Evolutionary conservation across 139 green algal species (phyloP).

Genomic region (Chlamydomonas asymmetrica): DNA sequence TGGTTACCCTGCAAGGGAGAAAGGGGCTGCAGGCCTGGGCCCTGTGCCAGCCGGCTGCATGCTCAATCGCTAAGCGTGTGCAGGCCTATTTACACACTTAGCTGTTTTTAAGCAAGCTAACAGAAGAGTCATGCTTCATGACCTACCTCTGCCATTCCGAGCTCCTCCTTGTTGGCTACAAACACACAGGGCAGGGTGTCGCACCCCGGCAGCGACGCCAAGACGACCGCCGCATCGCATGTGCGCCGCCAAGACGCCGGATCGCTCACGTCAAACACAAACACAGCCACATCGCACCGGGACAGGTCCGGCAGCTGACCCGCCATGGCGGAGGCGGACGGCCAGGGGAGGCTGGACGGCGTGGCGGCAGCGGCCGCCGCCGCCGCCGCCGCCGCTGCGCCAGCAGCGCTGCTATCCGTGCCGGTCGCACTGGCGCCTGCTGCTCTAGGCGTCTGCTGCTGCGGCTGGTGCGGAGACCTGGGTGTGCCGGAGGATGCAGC

Average conservation of each 20-base stretch:
- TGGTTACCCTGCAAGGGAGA: no score
- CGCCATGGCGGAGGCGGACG: background rate
- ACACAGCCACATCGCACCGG: slow-evolving; percentile 58
- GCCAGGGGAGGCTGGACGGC: background rate
- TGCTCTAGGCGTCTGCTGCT: background rate
- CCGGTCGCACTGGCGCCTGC: background rate
- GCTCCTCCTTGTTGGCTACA: slow-evolving; percentile 61
- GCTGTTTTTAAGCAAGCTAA: no score
- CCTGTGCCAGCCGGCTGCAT: no score
- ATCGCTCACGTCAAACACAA: slow-evolving; percentile 64
- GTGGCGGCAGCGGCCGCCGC: background rate
- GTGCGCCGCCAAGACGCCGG: slow-evolving; percentile 42
- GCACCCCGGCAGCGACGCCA: no score
- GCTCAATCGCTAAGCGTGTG: no score
- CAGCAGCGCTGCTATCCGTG: no score
- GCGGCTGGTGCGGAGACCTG: background rate
- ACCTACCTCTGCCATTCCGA: slow-evolving; percentile 48
- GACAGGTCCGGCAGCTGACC: slow-evolving; percentile 28
- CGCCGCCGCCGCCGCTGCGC: background rate
- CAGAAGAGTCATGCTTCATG: background rate
- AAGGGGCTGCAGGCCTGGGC: no score
- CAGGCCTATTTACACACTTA: no score
- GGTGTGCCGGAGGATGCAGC: background rate
- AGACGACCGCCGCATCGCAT: no score
- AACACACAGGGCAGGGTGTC: slow-evolving; percentile 69